Evolutionary conservation across 1,284 basidiomycete genomes (phyloP).

Genomic region (Taiwanofungus camphoratus): DNA sequence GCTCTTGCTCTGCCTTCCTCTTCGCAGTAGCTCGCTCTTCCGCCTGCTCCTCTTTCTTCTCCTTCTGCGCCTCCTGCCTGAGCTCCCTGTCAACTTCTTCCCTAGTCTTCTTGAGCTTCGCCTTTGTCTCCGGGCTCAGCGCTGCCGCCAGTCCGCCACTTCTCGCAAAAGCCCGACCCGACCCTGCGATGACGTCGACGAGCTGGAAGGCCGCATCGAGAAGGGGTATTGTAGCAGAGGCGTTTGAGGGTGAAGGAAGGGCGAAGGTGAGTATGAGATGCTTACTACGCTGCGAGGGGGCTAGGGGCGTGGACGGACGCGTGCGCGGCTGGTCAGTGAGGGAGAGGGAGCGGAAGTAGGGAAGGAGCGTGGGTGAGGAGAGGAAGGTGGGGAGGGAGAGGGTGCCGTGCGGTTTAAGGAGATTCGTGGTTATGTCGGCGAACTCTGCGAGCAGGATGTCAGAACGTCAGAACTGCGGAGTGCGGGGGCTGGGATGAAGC

Average conservation of each 20-base stretch:
- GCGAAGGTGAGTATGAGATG: slow-evolving; percentile 66
- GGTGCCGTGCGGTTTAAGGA: slow-evolving; percentile 60
- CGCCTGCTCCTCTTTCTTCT: slow-evolving; percentile 66
- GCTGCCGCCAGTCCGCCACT: slow-evolving; percentile 22
- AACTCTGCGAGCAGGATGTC: slow-evolving; percentile 45
- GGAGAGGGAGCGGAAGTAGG: slow-evolving; percentile 76
- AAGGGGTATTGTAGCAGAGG: slow-evolving; percentile 50
- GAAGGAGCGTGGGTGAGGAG: slow-evolving; percentile 57
- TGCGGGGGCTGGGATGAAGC: neutral
- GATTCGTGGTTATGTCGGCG: slow-evolving; percentile 73
- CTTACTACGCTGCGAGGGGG: slow-evolving; percentile 49
- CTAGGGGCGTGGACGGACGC: slow-evolving; percentile 52
- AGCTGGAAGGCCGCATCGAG: slow-evolving; percentile 68
- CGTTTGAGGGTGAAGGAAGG: slow-evolving; percentile 46
- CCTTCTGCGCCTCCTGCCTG: slow-evolving; percentile 55
- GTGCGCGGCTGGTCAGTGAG: slow-evolving; percentile 80
- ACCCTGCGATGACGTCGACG: slow-evolving; percentile 55
- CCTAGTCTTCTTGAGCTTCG: slow-evolving; percentile 67
- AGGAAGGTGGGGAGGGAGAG: slow-evolving; percentile 55
- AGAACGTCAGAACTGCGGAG: too few species aligned
- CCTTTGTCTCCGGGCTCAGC: slow-evolving; percentile 75
- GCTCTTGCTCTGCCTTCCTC: slow-evolving; percentile 68
- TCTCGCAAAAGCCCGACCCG: slow-evolving; percentile 32
- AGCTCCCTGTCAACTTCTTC: slow-evolving; percentile 50
- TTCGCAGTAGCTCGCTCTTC: slow-evolving; percentile 71